These are phyloP conservation scores for Fragosphaeria purpurea DNA, from an alignment of 2,329 filamentous ascomycete species.

Conservation along the genomic window DNA sequence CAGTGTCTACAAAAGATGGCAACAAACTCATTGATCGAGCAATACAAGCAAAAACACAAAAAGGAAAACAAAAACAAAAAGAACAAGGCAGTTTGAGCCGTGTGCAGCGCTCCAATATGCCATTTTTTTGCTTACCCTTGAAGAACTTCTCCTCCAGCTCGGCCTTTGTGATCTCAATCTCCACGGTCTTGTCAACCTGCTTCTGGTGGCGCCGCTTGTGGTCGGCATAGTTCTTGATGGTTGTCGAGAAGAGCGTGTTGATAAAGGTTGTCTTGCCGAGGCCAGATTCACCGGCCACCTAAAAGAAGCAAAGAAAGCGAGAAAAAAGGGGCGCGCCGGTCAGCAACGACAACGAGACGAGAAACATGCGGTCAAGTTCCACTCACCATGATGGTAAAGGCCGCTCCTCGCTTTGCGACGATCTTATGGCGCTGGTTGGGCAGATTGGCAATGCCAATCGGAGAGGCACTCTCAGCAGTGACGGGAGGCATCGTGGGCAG, in stretches of 20 bases:
- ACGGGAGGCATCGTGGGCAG: conserved; percentile 42
- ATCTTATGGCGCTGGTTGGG: conserved; percentile 69
- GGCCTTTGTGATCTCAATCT: conserved; percentile 99
- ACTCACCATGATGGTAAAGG: conserved; percentile 97
- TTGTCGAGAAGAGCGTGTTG: conserved; percentile 99
- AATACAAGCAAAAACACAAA: neutral
- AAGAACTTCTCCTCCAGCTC: conserved; percentile 99
- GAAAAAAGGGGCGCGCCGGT: conserved; percentile 1
- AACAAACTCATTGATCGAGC: no score
- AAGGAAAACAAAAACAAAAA: neutral
- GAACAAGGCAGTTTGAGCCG: neutral
- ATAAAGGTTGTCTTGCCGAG: conserved; percentile 99
- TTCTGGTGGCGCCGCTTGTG: conserved; percentile 99
- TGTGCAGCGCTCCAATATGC: neutral
- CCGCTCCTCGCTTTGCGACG: conserved; percentile 76
- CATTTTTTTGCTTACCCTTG: conserved; percentile 61
- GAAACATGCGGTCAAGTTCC: conserved; percentile 1
- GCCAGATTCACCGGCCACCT: conserved; percentile 98
- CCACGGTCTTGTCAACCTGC: conserved; percentile 98
- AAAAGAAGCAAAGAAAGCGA: neutral
- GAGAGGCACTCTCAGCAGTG: conserved; percentile 51
- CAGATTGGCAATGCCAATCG: conserved; percentile 65
- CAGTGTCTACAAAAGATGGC: neutral
- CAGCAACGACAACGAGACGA: conserved; percentile 18
- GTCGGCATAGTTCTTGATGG: conserved; percentile 99